Evolutionary conservation across 2,329 filamentous ascomycete genomes (phyloP).

Genomic region (Neofusicoccum sp.): DNA sequence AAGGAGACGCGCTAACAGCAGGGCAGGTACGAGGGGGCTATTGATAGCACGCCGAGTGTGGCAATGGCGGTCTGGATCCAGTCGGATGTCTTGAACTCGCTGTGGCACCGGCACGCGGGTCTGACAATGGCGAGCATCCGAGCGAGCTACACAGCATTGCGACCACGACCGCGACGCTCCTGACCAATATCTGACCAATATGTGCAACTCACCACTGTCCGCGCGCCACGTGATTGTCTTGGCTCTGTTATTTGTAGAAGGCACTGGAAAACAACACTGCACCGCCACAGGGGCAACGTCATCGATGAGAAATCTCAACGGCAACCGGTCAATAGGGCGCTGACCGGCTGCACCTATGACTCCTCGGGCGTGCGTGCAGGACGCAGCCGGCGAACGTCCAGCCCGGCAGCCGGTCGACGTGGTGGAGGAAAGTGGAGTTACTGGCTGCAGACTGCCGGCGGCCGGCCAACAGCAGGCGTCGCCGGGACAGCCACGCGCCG

Average conservation of each 20-base stretch:
- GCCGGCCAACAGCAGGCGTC: slow-evolving; percentile 3
- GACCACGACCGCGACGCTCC: not conserved
- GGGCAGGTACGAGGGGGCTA: not conserved
- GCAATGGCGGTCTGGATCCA: not conserved
- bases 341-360: slow-evolving; percentile 17
- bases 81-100: slow-evolving; percentile 3
- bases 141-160: not conserved
- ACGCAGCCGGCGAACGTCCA: slow-evolving; percentile 4
- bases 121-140: slow-evolving; percentile 14
- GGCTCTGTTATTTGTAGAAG: not conserved
- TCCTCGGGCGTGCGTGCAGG: slow-evolving; percentile 16
- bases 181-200: not conserved
- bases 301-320: slow-evolving; percentile 4
- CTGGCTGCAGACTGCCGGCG: not conserved
- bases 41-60: slow-evolving; percentile 15
- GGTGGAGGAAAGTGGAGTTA: not conserved
- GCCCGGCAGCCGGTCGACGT: slow-evolving; percentile 13
- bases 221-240: slow-evolving; percentile 2
- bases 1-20: not conserved
- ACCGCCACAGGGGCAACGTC: slow-evolving; percentile 15
- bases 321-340: slow-evolving; percentile 12
- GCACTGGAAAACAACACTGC: slow-evolving; percentile 4
- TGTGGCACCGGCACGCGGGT: slow-evolving; percentile 12
- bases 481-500: slow-evolving; percentile 8
- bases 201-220: slow-evolving; percentile 1